Evolutionary conservation across 148 eudicot species (phyloP).

Genomic region (Gaultheria prostrata): DNA sequence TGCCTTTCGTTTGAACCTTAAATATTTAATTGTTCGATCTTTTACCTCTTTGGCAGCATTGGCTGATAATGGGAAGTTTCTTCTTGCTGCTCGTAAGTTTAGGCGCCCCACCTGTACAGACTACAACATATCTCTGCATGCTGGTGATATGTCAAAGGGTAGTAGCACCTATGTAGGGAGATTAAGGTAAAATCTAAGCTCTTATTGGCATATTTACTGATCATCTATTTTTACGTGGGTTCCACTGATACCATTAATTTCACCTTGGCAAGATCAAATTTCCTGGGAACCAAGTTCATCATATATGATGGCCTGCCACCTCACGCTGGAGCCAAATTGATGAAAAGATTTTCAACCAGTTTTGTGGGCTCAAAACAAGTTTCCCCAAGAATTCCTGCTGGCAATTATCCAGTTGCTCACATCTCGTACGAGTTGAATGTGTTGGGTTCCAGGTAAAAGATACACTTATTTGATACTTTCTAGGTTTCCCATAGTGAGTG

Average conservation of each 20-base stretch:
- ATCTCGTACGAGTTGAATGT: constrained; percentile 23
- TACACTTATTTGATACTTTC: background rate
- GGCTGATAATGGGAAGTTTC: constrained; percentile 82
- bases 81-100: constrained; percentile 68
- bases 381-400: constrained; percentile 17
- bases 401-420: constrained; percentile 24
- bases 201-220: background rate
- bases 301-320: constrained; percentile 61
- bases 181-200: constrained; percentile 46
- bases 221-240: constrained; percentile 9
- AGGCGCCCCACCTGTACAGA: constrained; percentile 75
- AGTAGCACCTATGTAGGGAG: constrained; percentile 61
- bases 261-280: constrained; percentile 53
- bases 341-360: constrained; percentile 29
- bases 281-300: constrained; percentile 65
- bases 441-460: constrained; percentile 22
- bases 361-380: constrained; percentile 22
- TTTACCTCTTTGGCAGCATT: constrained; percentile 44
- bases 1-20: background rate
- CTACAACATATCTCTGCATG: constrained; percentile 58
- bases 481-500: background rate
- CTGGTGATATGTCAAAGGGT: constrained; percentile 63
- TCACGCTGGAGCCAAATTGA: constrained; percentile 49
- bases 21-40: background rate
- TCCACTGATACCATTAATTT: constrained; percentile 11